Evolutionary conservation across 768 basidiomycete species (phyloP).

Genomic region (Pholiota conissans): DNA sequence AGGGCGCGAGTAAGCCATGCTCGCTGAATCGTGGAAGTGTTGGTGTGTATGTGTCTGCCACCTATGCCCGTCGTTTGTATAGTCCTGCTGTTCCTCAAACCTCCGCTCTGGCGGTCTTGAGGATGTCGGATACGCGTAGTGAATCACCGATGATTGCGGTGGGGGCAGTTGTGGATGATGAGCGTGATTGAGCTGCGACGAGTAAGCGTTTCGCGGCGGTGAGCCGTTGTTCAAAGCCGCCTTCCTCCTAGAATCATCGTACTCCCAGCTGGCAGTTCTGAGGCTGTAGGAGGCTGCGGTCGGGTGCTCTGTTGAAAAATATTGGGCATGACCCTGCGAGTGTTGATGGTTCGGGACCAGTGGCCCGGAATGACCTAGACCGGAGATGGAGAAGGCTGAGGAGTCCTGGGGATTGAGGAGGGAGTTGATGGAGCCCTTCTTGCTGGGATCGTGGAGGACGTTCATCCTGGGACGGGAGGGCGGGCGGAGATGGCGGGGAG

Average conservation of each 20-base stretch:
- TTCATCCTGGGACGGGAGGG: constrained; percentile 24
- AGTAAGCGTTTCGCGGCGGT: neutral
- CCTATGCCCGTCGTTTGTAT: constrained; percentile 25
- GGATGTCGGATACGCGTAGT: constrained; percentile 16
- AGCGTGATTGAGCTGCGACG: constrained; percentile 3
- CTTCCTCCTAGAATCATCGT: constrained; percentile 33
- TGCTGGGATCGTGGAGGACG: constrained; percentile 34
- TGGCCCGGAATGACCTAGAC: constrained; percentile 18
- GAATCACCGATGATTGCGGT: constrained; percentile 1
- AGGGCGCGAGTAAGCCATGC: constrained; percentile 42
- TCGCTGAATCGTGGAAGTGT: constrained; percentile 31
- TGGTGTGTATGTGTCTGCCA: constrained; percentile 24
- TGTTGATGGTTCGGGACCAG: constrained; percentile 19
- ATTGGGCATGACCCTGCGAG: constrained; percentile 22
- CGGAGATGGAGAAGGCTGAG: constrained; percentile 22
- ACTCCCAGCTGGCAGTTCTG: constrained; percentile 61
- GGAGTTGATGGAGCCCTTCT: constrained; percentile 41
- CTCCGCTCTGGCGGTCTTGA: constrained; percentile 29
- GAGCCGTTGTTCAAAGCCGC: constrained; percentile 14
- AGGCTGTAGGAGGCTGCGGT: constrained; percentile 46
- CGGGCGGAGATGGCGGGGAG: constrained; percentile 5
- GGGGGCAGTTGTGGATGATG: constrained; percentile 9
- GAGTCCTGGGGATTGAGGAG: constrained; percentile 41
- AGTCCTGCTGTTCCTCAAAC: constrained; percentile 30
- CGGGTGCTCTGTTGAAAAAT: constrained; percentile 24